Base-by-base conservation (phyloP, 176 grass and related monocot species). In the Rhipidocladum racemiflorum region DNA sequence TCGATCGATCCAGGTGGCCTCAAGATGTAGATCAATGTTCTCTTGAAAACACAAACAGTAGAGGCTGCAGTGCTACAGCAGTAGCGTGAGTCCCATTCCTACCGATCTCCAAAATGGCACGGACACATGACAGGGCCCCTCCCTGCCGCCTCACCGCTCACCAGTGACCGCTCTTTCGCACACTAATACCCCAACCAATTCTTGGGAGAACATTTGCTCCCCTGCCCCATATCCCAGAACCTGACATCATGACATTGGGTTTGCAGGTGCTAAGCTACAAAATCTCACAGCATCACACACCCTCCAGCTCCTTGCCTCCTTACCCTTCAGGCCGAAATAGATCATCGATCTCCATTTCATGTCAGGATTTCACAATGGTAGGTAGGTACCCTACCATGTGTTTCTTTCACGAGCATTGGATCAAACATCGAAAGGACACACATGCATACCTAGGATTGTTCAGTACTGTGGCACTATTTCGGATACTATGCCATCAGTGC, bases 101-200 rank as follows among this genome's bases (percentile, higher is more conserved):
- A 27, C 5, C 14, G 40, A 73, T 73, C 9, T 73, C 17, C 17
- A 53, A 20, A 35, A 53, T 34, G 9, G 9, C 46, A 73, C 8
- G 10, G 3, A 73, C 70, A 73, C 70, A 73, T 73, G 70, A 34
- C 6, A 53, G 45, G 68, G 70, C 68, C 70, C 70, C 46, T 73
- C 18, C 70, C 44, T 54, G 46, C 45, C 45, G 46, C 45, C 45
- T 54, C 45, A 8, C 25, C 9, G 35, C 69, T 34, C 69, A 30
- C 15, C 44, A 20, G 8, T n/a, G 28, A 36, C 18, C 13, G 28
- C 18, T 38, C 72, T 45, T 16, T 44, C 72, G 20, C 28, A 34
- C 18, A 56, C 50, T 14, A n/a, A 74, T 53, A 23, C 7, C 72
- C 18, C 72, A 74, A 74, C 29, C 51, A 57, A 75, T 75, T 39